Evolutionary conservation across 73 alveolate genomes (phyloP).

Genomic region (Urostyla sp.): DNA sequence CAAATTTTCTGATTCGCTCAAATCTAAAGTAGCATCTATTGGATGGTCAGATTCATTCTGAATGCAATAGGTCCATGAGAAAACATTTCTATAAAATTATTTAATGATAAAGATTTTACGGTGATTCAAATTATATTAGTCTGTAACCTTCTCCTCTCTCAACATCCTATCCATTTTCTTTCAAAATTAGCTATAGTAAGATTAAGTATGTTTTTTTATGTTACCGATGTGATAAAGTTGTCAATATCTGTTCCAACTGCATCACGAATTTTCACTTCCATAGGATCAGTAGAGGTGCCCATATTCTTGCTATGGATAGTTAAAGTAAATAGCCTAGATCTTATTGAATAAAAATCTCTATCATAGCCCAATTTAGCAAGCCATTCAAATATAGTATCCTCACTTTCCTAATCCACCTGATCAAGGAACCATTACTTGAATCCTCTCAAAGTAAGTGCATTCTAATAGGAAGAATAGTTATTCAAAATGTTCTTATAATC

Average conservation of each 20-base stretch:
- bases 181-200: slow-evolving; percentile 23
- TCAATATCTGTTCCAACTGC: slow-evolving; percentile 90
- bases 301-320: slow-evolving; percentile 86
- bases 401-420: slow-evolving; percentile 74
- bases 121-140: slow-evolving; percentile 31
- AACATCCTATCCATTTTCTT: slow-evolving; percentile 21
- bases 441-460: slow-evolving; percentile 87
- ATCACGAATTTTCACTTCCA: slow-evolving; percentile 90
- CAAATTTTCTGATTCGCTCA: slow-evolving; percentile 17
- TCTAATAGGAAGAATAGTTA: slow-evolving; percentile 77
- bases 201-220: slow-evolving; percentile 63
- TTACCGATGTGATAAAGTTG: too few species aligned
- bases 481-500: slow-evolving; percentile 60
- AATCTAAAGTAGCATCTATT: slow-evolving; percentile 16
- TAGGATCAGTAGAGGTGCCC: slow-evolving; percentile 28
- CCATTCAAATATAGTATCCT: slow-evolving; percentile 79
- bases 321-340: slow-evolving; percentile 87
- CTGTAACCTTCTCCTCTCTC: slow-evolving; percentile 53
- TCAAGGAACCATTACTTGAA: slow-evolving; percentile 87
- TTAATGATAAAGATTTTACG: too few species aligned
- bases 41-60: slow-evolving; percentile 53
- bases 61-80: slow-evolving; percentile 35
- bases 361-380: slow-evolving; percentile 92
- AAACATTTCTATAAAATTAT: slow-evolving; percentile 25
- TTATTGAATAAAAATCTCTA: slow-evolving; percentile 79